Conservation (phyloP, 2,329 filamentous ascomycete species). For the Elsinoe batatas region DNA sequence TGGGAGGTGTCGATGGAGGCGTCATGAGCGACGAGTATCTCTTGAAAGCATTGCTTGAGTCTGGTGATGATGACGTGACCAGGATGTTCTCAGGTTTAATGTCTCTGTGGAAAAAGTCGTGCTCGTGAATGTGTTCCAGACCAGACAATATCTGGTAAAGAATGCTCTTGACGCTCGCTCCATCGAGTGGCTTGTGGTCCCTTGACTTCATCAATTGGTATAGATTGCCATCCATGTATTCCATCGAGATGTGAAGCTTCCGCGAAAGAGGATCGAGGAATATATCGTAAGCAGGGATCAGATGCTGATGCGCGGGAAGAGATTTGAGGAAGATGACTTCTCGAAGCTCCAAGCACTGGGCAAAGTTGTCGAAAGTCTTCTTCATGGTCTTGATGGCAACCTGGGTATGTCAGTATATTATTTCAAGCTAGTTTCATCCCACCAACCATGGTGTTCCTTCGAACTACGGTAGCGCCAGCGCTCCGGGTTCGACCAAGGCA, state of each 20-base stretch:
- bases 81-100: slow-evolving; percentile 99
- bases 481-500: slow-evolving; percentile 83
- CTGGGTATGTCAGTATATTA: slow-evolving; percentile 38
- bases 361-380: slow-evolving; percentile 92
- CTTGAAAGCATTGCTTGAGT: slow-evolving; percentile 75
- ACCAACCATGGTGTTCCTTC: slow-evolving; percentile 84
- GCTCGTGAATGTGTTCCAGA: slow-evolving; percentile 91
- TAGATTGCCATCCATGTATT: slow-evolving; percentile 98
- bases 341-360: slow-evolving; percentile 80
- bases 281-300: slow-evolving; percentile 96
- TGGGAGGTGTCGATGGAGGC: slow-evolving; percentile 83
- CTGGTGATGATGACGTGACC: slow-evolving; percentile 80
- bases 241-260: slow-evolving; percentile 97
- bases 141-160: slow-evolving; percentile 94
- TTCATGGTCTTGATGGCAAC: slow-evolving; percentile 99
- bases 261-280: slow-evolving; percentile 93
- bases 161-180: slow-evolving; percentile 90
- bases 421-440: slow-evolving; percentile 9
- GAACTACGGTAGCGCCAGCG: slow-evolving; percentile 78
- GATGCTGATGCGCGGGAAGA: slow-evolving; percentile 74
- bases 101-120: slow-evolving; percentile 96
- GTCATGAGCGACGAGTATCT: slow-evolving; percentile 90
- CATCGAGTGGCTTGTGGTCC: slow-evolving; percentile 88
- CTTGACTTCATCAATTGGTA: slow-evolving; percentile 98
- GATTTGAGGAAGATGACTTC: slow-evolving; percentile 95